phyloP scores from a whole-genome alignment of 805 yeast species.

The Wickerhamiella sergipiensis region DNA sequence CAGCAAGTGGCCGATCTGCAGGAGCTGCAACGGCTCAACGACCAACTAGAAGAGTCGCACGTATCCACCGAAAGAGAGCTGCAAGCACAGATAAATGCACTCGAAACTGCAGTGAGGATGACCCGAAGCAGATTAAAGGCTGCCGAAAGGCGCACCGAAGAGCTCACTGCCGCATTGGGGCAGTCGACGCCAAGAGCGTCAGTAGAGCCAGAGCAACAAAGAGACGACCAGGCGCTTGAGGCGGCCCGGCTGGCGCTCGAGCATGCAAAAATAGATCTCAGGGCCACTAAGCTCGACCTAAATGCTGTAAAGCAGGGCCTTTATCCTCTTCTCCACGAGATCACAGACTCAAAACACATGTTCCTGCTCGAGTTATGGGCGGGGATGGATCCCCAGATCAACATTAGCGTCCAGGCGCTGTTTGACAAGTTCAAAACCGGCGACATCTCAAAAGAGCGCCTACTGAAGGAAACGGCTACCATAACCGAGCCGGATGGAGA shows the following conservation, averaged over 20 bases:
- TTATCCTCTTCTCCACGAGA: not conserved
- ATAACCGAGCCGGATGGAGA: not conserved
- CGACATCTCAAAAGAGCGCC: not conserved
- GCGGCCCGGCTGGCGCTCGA: slow-evolving; percentile 3
- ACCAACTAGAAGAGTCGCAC: slow-evolving; percentile 36
- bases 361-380: not conserved
- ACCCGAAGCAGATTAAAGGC: slow-evolving; percentile 9
- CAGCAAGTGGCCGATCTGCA: slow-evolving; percentile 36
- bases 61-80: slow-evolving; percentile 32
- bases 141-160: slow-evolving; percentile 5
- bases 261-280: not conserved
- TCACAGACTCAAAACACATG: not conserved
- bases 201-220: not conserved
- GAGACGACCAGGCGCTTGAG: slow-evolving; percentile 3
- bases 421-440: slow-evolving; percentile 5
- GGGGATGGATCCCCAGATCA: not conserved
- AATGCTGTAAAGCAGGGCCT: not conserved
- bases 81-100: slow-evolving; percentile 24
- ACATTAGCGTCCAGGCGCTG: not conserved
- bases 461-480: not conserved
- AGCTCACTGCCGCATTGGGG: slow-evolving; percentile 6
- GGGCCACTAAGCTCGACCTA: not conserved
- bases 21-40: slow-evolving; percentile 39
- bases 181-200: not conserved
- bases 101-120: slow-evolving; percentile 15